Base-by-base conservation (phyloP, 139 green algal genomes). In the Chlamydomonas urium region DNA sequence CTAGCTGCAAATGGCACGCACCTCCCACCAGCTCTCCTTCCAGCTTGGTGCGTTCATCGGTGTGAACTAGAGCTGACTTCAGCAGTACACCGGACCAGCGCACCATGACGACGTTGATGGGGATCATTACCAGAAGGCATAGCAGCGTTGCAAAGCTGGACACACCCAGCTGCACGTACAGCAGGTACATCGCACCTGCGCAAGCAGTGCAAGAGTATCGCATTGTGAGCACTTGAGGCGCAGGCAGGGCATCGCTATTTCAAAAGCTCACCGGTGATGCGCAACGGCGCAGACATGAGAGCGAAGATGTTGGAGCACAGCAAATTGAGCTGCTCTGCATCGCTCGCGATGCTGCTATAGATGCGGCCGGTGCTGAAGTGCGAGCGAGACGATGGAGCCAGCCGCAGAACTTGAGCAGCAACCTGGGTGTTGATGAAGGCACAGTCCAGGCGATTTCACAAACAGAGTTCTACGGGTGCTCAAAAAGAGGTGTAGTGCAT, bases 21-120 rank as follows among this genome's bases (percentile, higher is more conserved):
- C 81, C 82, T 75, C 65, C 70, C 21, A 92, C 50, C 36, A 92
- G 74, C 73, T 93, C 87, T 0, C 66, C 53, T 56, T 91, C 87
- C 69, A 91, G 78, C 79, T 89, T 90, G 4, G 80, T 79, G 28
- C 87, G 79, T 38, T 90, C 83, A 62, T 93, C 87, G 1, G 80
- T 84, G 62, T 78, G 68, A 3, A 2, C 21, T 35, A 92, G 72
- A 0, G 83, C 81, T 17, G 36, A 35, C 65, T 75, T 60, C 8
- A 71, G 71, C 50, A 69, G 26, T n/a, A 14, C 29, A 17, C 32
- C 68, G 32, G 38, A 62, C 2, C 31, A 48, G 1, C 48, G 24
- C 35, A 79, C 69, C 19, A 83, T 38, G n/a, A 33, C 19, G 2
- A 56, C 35, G 45, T 87, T 81, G 57, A 77, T 57, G 3, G 87